Evolutionary conservation across 2,329 filamentous ascomycete species (phyloP).

Genomic region (Alternaria consortialis): DNA sequence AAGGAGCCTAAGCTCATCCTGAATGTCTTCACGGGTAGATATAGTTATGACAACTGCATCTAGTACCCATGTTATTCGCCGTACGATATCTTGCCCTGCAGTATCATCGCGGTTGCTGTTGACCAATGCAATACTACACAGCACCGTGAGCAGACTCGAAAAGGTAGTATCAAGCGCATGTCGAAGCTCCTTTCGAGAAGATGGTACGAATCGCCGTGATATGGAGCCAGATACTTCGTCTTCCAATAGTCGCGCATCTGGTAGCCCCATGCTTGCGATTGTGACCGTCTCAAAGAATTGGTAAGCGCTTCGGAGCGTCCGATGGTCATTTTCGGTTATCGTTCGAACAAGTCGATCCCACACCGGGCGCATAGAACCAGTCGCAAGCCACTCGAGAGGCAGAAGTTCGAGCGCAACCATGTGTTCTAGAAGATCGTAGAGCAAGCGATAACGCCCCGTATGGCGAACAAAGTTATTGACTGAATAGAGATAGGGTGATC

Average conservation of each 20-base stretch:
- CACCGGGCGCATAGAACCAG: slow-evolving; percentile 44
- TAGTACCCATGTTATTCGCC: slow-evolving; percentile 34
- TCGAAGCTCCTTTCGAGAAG: slow-evolving; percentile 38
- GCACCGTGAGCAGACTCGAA: slow-evolving; percentile 46
- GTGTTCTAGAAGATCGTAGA: slow-evolving; percentile 47
- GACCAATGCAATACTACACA: slow-evolving; percentile 45
- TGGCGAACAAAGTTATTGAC: slow-evolving; percentile 39
- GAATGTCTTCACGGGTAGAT: slow-evolving; percentile 34
- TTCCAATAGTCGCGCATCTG: slow-evolving; percentile 34
- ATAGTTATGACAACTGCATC: slow-evolving; percentile 38
- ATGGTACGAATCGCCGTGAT: slow-evolving; percentile 34
- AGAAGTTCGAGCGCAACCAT: slow-evolving; percentile 47
- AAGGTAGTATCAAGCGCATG: slow-evolving; percentile 48
- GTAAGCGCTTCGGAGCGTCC: slow-evolving; percentile 35
- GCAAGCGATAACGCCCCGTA: slow-evolving; percentile 42
- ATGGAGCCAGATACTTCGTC: slow-evolving; percentile 27
- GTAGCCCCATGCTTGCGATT: slow-evolving; percentile 40
- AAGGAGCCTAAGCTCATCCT: slow-evolving; percentile 33
- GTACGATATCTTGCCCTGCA: slow-evolving; percentile 21
- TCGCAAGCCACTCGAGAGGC: slow-evolving; percentile 52
- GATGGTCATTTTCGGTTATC: slow-evolving; percentile 41
- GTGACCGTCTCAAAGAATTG: slow-evolving; percentile 44
- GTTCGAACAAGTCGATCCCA: slow-evolving; percentile 48
- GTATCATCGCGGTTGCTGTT: slow-evolving; percentile 30
- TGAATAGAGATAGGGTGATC: slow-evolving; percentile 38